These are phyloP conservation scores for Quercus dentata DNA, from an alignment of 306 rosid species.

Conservation along the genomic window DNA sequence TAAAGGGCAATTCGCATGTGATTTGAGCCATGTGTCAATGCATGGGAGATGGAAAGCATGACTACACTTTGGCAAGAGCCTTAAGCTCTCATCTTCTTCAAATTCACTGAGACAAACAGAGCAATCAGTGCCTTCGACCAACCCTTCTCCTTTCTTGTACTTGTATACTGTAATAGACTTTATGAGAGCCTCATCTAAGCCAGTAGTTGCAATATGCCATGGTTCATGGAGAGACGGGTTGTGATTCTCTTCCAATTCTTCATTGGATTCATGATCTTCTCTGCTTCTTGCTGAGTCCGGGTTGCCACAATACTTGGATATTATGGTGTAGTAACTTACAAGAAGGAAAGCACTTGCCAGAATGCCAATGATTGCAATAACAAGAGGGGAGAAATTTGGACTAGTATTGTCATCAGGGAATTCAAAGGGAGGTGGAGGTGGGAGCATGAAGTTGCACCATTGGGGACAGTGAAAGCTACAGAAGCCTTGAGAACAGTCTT, in stretches of 20 bases:
- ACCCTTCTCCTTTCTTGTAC: constrained; percentile 71
- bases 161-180: constrained; percentile 64
- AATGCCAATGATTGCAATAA: constrained; percentile 79
- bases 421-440: constrained; percentile 81
- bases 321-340: constrained; percentile 67
- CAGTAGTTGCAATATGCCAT: constrained; percentile 56
- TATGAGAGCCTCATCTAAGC: constrained; percentile 77
- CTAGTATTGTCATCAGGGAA: constrained; percentile 53
- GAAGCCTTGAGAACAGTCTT: constrained; percentile 86
- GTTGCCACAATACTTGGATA: constrained; percentile 76
- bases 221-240: constrained; percentile 65
- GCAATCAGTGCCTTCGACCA: constrained; percentile 75
- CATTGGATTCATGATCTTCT: constrained; percentile 24
- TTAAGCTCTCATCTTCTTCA: constrained; percentile 60
- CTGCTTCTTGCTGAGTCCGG: constrained; percentile 20
- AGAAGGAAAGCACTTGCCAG: constrained; percentile 87
- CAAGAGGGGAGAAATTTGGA: constrained; percentile 77
- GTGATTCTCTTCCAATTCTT: constrained; percentile 49
- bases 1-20: constrained; percentile 87
- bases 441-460: constrained; percentile 67
- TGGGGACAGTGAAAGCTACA: constrained; percentile 84
- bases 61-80: constrained; percentile 83
- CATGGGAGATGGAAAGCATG: constrained; percentile 90
- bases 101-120: constrained; percentile 91
- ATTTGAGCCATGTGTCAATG: constrained; percentile 90